Base-by-base conservation (phyloP, 2,329 filamentous ascomycete species). In the Elsinoe ampelina region DNA sequence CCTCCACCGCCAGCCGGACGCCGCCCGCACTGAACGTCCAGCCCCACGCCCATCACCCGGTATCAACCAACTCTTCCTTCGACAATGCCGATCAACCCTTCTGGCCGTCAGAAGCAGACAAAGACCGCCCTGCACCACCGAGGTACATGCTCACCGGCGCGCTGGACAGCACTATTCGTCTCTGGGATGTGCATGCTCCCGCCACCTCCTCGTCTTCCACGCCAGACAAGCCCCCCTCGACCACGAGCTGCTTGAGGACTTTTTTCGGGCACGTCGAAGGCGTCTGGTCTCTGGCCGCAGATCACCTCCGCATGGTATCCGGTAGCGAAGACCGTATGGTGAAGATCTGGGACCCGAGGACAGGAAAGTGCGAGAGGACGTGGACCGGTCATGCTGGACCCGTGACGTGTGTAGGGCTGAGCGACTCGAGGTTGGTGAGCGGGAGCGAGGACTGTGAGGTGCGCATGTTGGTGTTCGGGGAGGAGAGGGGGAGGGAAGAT, bases 201-300 rank as follows among this genome's bases (percentile, higher is more conserved):
- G 57, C 58, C 35, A 26, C 55, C 3, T 30, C 26, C n/a, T 15
- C 38, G 19, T 35, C 39, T 6, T 39, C 54, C 20, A 17, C 55
- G 12, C 8, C 15, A 13, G 48, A 36, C 48, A 57, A 57, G 1
- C 81, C 80, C 5, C 19, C 39, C 6, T 50, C 52, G 4, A 86
- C 86, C 0, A 89, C 89, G 36, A 82, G 83, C 61, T 95, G 89
- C 65, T 78, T 96, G 34, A 87, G 89, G 60, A 95, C 89, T 32
- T 95, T 96, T 76, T 98, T 97, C 68, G 93, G 93, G 0, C 93
- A 98, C 66, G 81, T 98, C 19, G 93, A 98, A 70, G 93, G 93
- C 32, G 86, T 98, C 17, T 98, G 93, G 93, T 87, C 88, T 5
- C 78, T 98, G 2, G 89, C 87, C 0, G 92, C 88, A 2, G 92